Conservation (phyloP, 1,284 basidiomycete genomes). For the Kwoniella shivajii region DNA sequence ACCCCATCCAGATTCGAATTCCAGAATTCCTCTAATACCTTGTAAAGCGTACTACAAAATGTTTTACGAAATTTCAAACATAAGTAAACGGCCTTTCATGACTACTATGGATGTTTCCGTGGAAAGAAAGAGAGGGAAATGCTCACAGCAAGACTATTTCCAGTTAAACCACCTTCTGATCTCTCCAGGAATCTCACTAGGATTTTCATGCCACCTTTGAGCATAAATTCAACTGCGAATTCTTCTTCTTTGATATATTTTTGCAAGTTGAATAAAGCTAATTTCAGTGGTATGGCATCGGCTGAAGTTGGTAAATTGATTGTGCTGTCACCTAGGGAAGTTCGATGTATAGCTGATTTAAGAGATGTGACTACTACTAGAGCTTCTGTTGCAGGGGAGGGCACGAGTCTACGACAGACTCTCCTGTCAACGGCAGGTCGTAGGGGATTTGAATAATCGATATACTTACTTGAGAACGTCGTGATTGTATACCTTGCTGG, state of each 20-base stretch:
- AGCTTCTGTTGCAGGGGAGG: slow-evolving; percentile 46
- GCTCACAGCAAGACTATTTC: slow-evolving; percentile 80
- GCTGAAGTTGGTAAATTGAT: slow-evolving; percentile 13
- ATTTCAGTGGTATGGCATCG: slow-evolving; percentile 50
- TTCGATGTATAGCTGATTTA: slow-evolving; percentile 21
- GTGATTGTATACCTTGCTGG: slow-evolving; percentile 77
- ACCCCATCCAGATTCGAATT: slow-evolving; percentile 45
- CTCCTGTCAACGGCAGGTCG: slow-evolving; percentile 1
- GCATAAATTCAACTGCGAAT: slow-evolving; percentile 78
- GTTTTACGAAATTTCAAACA: neutral
- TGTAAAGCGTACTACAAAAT: slow-evolving; percentile 43
- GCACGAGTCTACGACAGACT: slow-evolving; percentile 33
- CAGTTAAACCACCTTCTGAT: slow-evolving; percentile 58
- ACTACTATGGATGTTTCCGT: too few relatives aligned
- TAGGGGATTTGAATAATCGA: neutral
- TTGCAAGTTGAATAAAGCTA: slow-evolving; percentile 68
- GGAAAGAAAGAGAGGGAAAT: neutral
- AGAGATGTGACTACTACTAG: slow-evolving; percentile 43
- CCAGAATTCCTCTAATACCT: slow-evolving; percentile 43
- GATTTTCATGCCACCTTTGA: slow-evolving; percentile 72
- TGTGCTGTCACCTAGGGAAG: slow-evolving; percentile 15
- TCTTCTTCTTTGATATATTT: slow-evolving; percentile 87
- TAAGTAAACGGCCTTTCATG: neutral
- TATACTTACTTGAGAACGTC: slow-evolving; percentile 72
- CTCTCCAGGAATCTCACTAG: slow-evolving; percentile 71